These are phyloP conservation scores for Rhizoclosmatium sp. DNA, from an alignment of 192 early-diverging fungal species.

Conservation along the genomic window DNA sequence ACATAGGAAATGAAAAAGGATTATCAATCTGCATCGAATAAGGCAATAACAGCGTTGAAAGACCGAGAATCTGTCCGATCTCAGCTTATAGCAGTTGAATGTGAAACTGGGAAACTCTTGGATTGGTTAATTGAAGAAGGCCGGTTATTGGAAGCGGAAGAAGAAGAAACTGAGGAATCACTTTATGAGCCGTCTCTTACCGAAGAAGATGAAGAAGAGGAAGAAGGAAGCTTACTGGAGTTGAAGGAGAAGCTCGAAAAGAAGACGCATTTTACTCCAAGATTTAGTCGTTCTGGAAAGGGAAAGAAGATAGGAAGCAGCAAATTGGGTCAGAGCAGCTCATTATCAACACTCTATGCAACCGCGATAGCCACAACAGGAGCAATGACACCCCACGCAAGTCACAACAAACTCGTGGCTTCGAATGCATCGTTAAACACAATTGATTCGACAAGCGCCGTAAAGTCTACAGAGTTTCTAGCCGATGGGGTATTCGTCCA, in stretches of 20 bases:
- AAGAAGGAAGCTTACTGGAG: conserved; percentile 4
- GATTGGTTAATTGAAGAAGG: conserved; percentile 25
- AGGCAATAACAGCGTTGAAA: not conserved
- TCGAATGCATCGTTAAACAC: not conserved
- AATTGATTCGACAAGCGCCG: not conserved
- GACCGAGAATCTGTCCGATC: conserved; percentile 1
- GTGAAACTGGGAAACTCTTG: conserved; percentile 11
- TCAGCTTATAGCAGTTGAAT: conserved; percentile 11
- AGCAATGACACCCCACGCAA: not conserved
- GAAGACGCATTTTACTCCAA: not conserved
- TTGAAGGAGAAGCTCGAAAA: not conserved
- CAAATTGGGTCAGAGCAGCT: not conserved
- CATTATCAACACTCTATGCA: conserved; percentile 16
- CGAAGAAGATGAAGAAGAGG: not conserved
- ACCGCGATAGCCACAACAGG: not conserved
- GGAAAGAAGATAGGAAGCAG: conserved; percentile 8
- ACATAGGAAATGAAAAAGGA: conserved; percentile 7
- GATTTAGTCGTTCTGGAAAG: not conserved
- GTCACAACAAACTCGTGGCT: not conserved
- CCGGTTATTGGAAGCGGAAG: not conserved
- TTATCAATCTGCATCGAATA: not conserved
- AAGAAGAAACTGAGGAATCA: not conserved
- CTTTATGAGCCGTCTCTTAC: not conserved
- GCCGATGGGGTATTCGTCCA: not conserved
- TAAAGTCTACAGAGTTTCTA: not conserved